Conservation (phyloP, 257 asterid genomes). For the Striga asiatica region DNA sequence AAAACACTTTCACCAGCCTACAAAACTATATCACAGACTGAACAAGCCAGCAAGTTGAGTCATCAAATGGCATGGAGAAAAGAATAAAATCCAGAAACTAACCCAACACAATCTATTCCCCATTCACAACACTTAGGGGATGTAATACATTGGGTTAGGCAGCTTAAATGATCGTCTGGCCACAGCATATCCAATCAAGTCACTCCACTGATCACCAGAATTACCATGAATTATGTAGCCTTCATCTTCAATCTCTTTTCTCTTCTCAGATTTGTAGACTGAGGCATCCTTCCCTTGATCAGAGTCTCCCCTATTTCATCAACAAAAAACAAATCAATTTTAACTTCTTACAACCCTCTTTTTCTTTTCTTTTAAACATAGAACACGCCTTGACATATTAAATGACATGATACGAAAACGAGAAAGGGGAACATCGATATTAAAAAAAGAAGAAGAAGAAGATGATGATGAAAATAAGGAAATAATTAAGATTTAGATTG, state of each 20-base stretch:
- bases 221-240: conserved; percentile 65
- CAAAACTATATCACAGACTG: too few relatives aligned
- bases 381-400: too few relatives aligned
- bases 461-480: too few relatives aligned
- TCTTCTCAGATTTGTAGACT: conserved; percentile 63
- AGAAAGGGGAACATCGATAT: too few relatives aligned
- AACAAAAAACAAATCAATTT: background rate
- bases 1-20: too few relatives aligned
- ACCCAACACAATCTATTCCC: background rate
- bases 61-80: background rate
- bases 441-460: too few relatives aligned
- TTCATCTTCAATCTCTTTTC: conserved; percentile 66
- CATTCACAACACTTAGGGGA: conserved; percentile 43
- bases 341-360: too few relatives aligned
- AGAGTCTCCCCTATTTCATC: conserved; percentile 41
- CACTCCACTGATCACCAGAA: conserved; percentile 96
- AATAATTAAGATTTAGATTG: too few relatives aligned
- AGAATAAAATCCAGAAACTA: background rate
- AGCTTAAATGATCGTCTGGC: conserved; percentile 72
- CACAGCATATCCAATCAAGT: conserved; percentile 55
- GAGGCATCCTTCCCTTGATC: conserved; percentile 57
- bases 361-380: too few relatives aligned
- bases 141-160: conserved; percentile 68
- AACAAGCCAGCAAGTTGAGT: background rate
- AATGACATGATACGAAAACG: too few relatives aligned